These are phyloP conservation scores for Gymnopilus junonius DNA, from an alignment of 768 basidiomycete species.

Conservation along the genomic window DNA sequence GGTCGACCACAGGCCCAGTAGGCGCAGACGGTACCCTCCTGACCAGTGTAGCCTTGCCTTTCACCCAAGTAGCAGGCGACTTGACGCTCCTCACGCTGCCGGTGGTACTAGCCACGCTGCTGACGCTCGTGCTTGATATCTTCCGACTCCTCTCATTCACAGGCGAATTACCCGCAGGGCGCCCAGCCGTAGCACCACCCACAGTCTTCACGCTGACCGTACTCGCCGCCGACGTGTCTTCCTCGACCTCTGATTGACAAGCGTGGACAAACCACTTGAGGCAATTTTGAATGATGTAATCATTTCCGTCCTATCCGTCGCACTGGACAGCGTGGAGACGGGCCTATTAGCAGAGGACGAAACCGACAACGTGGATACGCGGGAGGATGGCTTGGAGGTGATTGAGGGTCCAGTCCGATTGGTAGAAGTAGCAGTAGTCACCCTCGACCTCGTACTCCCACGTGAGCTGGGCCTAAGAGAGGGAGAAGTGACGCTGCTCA, in stretches of 20 bases:
- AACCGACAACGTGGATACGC: too few species aligned
- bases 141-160: conserved; percentile 24
- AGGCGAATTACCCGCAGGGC: conserved; percentile 13
- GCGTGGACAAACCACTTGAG: conserved; percentile 26
- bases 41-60: conserved; percentile 25
- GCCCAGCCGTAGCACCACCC: too few species aligned
- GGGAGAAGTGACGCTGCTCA: conserved; percentile 15
- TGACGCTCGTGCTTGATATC: too few species aligned
- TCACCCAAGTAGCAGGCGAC: conserved; percentile 24
- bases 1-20: conserved; percentile 23
- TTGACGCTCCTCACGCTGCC: too few species aligned
- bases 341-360: too few species aligned
- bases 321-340: too few species aligned
- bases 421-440: conserved; percentile 11
- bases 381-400: conserved; percentile 23
- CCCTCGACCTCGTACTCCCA: too few species aligned
- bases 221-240: conserved; percentile 37
- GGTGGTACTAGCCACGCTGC: too few species aligned
- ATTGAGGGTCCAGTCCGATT: neutral
- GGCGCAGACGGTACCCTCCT: conserved; percentile 34
- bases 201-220: too few species aligned
- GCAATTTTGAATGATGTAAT: conserved; percentile 28
- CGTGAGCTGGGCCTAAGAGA: too few species aligned
- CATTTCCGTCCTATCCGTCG: too few species aligned
- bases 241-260: conserved; percentile 29